These are phyloP conservation scores for Dictyostelium purpureum DNA, from an alignment of 78 protist species.

Conservation along the genomic window DNA sequence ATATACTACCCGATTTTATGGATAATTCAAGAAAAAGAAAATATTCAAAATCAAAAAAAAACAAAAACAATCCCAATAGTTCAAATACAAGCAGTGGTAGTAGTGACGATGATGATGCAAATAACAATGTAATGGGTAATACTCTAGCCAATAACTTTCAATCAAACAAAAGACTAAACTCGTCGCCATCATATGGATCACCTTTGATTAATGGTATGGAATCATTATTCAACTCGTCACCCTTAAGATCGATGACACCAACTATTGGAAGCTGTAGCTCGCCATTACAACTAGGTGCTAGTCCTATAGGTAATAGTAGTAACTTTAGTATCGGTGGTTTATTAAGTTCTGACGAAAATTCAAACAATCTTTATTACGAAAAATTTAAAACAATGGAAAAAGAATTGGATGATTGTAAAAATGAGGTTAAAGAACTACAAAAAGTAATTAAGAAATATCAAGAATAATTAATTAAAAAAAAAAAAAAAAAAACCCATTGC, in stretches of 20 bases:
- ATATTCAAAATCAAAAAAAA: conserved; percentile 3
- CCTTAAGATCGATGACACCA: neutral
- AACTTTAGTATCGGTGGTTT: neutral
- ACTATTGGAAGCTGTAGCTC: neutral
- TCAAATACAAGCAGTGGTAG: neutral
- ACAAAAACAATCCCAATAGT: neutral
- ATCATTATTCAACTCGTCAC: neutral
- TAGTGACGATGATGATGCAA: neutral
- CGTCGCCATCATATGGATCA: neutral
- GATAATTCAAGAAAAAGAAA: conserved; percentile 27
- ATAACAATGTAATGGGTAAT: neutral
- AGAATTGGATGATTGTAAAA: conserved; percentile 17
- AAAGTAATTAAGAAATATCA: too few relatives aligned
- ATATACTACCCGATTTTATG: conserved; percentile 14
- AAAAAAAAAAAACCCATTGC: too few relatives aligned
- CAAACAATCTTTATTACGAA: neutral
- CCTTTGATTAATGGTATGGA: conserved; percentile 25
- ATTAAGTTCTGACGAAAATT: neutral
- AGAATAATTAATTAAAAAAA: too few relatives aligned
- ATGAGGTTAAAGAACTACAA: conserved; percentile 16
- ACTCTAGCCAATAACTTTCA: neutral
- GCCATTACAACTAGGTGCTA: neutral
- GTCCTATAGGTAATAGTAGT: neutral
- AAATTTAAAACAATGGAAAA: conserved; percentile 7
- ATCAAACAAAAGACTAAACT: conserved; percentile 3